phyloP scores from a whole-genome alignment of 1,284 basidiomycete genomes.

The Irpex sp. region DNA sequence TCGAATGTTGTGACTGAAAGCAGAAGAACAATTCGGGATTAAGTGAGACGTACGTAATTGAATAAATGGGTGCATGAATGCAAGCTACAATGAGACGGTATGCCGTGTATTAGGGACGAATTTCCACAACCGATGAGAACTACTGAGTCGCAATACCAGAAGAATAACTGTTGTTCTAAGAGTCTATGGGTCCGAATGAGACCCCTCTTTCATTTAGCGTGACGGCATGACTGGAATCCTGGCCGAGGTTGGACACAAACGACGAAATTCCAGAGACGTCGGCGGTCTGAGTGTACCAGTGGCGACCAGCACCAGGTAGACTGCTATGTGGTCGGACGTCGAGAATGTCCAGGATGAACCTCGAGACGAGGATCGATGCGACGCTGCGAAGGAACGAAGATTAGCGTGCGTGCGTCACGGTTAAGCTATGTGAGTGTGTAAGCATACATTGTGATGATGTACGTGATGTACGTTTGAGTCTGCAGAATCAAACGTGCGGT shows the following conservation, averaged over 20 bases:
- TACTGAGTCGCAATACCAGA: too few species aligned
- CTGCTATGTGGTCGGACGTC: neutral
- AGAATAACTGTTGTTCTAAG: too few species aligned
- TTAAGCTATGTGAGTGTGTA: neutral
- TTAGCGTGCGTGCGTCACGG: neutral
- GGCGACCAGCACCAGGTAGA: neutral
- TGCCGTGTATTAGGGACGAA: too few species aligned
- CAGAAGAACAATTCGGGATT: too few species aligned
- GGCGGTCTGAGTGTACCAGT: neutral
- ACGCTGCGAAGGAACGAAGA: slow-evolving; percentile 10
- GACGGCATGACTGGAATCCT: neutral
- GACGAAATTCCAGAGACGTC: neutral
- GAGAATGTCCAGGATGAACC: slow-evolving; percentile 12
- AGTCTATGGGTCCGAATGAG: neutral
- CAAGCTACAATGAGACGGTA: too few species aligned
- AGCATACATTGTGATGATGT: neutral
- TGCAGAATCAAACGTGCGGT: neutral
- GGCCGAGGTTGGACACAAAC: neutral
- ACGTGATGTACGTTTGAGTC: neutral
- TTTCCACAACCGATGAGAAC: too few species aligned
- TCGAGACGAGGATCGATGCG: slow-evolving; percentile 10
- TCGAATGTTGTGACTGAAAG: too few species aligned
- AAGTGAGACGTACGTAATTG: too few species aligned
- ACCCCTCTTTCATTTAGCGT: neutral
- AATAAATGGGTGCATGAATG: too few species aligned